Base-by-base conservation (phyloP, 1,284 basidiomycete species). In the Wolfiporia cocos region DNA sequence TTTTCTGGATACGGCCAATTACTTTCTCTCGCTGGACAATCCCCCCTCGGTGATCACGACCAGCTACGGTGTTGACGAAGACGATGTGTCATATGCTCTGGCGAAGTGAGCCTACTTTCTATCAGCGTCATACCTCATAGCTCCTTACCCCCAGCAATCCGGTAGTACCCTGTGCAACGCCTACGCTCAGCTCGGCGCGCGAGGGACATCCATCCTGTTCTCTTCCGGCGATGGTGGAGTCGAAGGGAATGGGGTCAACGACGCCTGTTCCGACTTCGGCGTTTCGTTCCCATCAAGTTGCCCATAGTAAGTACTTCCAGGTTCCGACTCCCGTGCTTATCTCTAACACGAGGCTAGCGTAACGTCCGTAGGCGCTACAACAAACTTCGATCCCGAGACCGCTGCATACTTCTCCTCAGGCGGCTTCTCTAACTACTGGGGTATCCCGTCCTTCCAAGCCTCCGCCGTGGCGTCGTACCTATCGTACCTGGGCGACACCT, bases 211-310 rank as follows among this genome's bases (percentile, higher is more conserved):
- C 17, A 66, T 81, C 21, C 66, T 87, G 51, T 85, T 81, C 64
- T 74, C 78, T 15, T 79, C 76, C 42, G 84, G 84, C 40, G 84
- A 81, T 49, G 62, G 55, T 39, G 83, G 83, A 44, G 84, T 87
- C 18, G 76, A 81, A 18, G 74, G 66, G 17, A 76, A 77, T 15
- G 62, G 71, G n/a, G n/a, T n/a, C n/a, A 74, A 73, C 19, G 71
- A 62, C 4, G 70, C 68, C 42, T 68, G 51, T 39, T 53, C 55
- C 18, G 57, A 66, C 10, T 88, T 88, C 71, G 71, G 82, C 43
- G 81, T 84, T 10, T 67, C 59, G 0, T 88, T 88, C 73, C 86
- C 85, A 14, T 69, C 76, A 14, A 63, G 62, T 19, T 75, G 80
- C 79, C 48, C 73, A 69, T 43, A 71, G 80, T 78, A 62, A 55